Percentiles rank a stretch among this genome's conserved stretches.
Evolutionary conservation across 2,329 filamentous ascomycete species (phyloP).

Genomic region (Onygena corvina): DNA sequence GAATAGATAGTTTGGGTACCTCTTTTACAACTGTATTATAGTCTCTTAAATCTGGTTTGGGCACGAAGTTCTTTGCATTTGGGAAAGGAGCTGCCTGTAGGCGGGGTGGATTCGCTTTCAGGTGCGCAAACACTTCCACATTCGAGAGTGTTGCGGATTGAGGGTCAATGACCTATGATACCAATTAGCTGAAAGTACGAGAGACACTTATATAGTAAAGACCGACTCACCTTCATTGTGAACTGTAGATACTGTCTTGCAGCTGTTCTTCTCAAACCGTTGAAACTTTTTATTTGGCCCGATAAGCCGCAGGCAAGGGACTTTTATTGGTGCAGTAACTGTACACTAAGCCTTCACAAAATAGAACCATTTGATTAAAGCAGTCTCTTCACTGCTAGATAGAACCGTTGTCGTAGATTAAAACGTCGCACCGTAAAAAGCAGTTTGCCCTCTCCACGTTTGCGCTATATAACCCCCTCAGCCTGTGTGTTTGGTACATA

Average conservation of each 20-base stretch:
- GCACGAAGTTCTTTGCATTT: constrained; percentile 28
- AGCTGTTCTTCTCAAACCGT: neutral
- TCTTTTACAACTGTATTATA: constrained; percentile 38
- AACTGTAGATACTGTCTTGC: neutral
- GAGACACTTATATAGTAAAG: neutral
- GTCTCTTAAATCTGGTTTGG: constrained; percentile 34
- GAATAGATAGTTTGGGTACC: constrained; percentile 20
- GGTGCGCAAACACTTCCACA: constrained; percentile 34
- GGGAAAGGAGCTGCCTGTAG: constrained; percentile 30
- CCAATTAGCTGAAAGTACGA: neutral
- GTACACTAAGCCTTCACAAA: no score
- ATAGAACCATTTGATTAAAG: no score
- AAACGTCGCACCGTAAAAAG: no score
- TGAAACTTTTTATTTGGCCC: neutral
- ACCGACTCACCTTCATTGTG: constrained; percentile 4
- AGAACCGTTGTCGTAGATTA: no score
- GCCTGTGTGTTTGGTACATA: no score
- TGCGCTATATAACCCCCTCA: no score
- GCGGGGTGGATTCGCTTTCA: constrained; percentile 32
- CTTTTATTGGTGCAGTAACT: no score
- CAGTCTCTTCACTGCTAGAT: no score
- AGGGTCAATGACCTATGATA: constrained; percentile 33
- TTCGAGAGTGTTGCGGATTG: constrained; percentile 36
- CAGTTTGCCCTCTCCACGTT: no score
- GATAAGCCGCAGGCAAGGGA: no score